Evolutionary conservation across 1,284 basidiomycete species (phyloP), one percentile per base, ranked within the genome.

Genomic region (Phylloporus sp.): DNA sequence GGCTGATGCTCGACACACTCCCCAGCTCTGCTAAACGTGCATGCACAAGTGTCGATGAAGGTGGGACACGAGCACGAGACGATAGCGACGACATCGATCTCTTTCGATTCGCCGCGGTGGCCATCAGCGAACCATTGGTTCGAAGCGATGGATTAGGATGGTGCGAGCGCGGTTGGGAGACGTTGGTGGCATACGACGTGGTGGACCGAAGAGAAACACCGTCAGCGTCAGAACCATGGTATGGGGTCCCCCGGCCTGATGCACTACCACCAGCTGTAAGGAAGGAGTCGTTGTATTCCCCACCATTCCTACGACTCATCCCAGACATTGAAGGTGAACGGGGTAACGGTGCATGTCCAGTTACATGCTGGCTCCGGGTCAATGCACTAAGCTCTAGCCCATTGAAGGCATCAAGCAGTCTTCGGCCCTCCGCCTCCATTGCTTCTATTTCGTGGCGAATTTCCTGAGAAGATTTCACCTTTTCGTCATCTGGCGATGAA

Each of bases 381-480:
- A 92, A 78, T 20, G 89, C 85, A 55, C 86, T 91, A 64, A 93
- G 82, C 77, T 93, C 91, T 53, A 93, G 81, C 20, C 91, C 91
- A 72, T 89, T 91, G 76, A 93, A 93, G 7, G 91, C 91, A 74
- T 93, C 91, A 76, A 92, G 85, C 55, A 93, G 77, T 63, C 90
- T 83, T 68, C 84, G 84, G 20, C 86, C 88, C 75, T 93, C 91
- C 41, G 88, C 87, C 76, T 93, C 91, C 57, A 92, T 85, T 8
- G 83, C 79, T 68, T 85, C 81, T 64, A 94, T 91, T 72, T 92
- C 90, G 61, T 85, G 81, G 57, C 85, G 86, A 66, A 94, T 88
- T 62, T 91, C 85, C 68, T 85, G 82, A 62, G 88, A 84, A 15
- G 89, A 85, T 69, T 86, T 85, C 64, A 88, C 78, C 60, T 82